Base-by-base conservation (phyloP, 225 moss, liverwort and hornwort species). In the Physcomitrium patens region DNA sequence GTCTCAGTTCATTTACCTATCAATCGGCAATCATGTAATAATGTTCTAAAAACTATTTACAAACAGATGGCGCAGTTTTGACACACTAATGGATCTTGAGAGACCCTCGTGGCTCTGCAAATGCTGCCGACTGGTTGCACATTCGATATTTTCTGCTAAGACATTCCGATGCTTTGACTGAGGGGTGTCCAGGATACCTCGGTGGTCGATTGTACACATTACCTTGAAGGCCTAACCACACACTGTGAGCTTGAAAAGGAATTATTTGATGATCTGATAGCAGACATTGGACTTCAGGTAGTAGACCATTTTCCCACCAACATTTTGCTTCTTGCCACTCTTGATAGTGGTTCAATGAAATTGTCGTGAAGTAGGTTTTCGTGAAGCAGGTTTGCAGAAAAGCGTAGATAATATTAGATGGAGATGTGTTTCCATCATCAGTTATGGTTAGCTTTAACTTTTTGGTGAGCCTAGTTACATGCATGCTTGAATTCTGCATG, bases 171-270 rank as follows among this genome's bases (percentile, higher is more conserved):
- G 11, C 5, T 49, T 49, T 49, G 48, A 8, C 48, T 13, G 48
- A 49, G 48, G 48, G 48, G 23, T 75, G 1, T 43, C 7, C 0
- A 86, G 80, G 86, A 86, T 55, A 75, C 77, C 5, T 71, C 75
- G 8, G 52, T 83, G 43, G 50, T 24, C 53, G 80, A 72, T 65
- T 86, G 78, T 68, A 55, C 78, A 1, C 60, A 68, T 19, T 78
- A 75, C 14, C 58, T 83, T 44, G 75, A 86, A 44, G 65, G 47
- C 12, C 43, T 83, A 5, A 68, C 62, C 63, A 10, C 14, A 59
- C 67, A 80, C 60, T 86, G 59, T 12, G 49, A 72, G 44, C 14
- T 82, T 20, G 85, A 81, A 48, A 78, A 72, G 17, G 68, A 75
- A 18, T 75, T 85, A 5, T 81, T 85, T 4, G 72, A 85, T 76